A percentile compares a stretch with the other conserved stretches of the same genome.
phyloP scores from a whole-genome alignment of 306 rosid species.

The Vigna reflexopilosa region DNA sequence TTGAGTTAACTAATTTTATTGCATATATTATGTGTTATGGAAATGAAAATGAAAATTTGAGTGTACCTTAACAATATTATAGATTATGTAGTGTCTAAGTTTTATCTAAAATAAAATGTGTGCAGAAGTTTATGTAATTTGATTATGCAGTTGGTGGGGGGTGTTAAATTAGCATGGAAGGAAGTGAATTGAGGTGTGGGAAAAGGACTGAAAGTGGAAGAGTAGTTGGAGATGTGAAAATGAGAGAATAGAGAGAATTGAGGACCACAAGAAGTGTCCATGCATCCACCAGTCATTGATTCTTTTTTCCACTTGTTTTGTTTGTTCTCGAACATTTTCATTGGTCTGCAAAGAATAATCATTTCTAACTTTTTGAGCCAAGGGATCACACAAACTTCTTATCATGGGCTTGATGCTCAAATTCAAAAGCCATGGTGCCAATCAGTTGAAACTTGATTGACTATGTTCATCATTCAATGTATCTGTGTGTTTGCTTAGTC shows the following conservation, averaged over 20 bases:
- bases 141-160: background rate
- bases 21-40: too few relatives aligned
- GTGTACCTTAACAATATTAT: too few relatives aligned
- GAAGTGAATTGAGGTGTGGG: background rate
- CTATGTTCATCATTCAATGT: background rate
- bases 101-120: background rate
- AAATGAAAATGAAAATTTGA: too few relatives aligned
- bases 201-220: slow-evolving; percentile 1
- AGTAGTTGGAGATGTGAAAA: slow-evolving; percentile 8
- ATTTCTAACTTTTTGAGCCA: background rate
- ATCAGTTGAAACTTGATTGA: background rate
- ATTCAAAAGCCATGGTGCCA: background rate
- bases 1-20: too few relatives aligned
- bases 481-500: background rate
- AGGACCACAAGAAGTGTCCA: slow-evolving; percentile 15
- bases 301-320: slow-evolving; percentile 2
- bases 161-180: background rate
- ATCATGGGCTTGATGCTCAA: background rate
- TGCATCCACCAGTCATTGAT: background rate
- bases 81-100: too few relatives aligned
- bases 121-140: background rate
- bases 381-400: background rate
- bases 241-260: background rate
- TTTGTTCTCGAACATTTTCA: background rate
- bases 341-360: background rate